These are phyloP conservation scores for Lactarius hengduanensis DNA, from an alignment of 768 basidiomycete genomes.

Conservation along the genomic window DNA sequence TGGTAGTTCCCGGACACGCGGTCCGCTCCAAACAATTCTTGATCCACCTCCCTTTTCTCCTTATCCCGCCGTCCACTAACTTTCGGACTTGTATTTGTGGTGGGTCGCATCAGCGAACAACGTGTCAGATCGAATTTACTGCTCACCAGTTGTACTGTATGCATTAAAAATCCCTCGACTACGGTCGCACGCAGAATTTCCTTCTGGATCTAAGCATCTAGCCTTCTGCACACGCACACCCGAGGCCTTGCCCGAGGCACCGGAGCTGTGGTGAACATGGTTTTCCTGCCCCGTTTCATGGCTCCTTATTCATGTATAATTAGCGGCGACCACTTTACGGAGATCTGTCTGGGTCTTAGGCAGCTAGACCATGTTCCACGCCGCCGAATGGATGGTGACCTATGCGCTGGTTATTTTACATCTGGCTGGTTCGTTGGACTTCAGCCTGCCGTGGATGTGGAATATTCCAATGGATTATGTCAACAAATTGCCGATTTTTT, in stretches of 20 bases:
- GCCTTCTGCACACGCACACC: not conserved
- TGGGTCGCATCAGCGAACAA: constrained; percentile 4
- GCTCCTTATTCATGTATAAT: not conserved
- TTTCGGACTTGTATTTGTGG: not conserved
- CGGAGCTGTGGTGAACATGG: not conserved
- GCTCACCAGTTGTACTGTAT: not conserved
- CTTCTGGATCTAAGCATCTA: constrained; percentile 2
- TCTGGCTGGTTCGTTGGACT: not conserved
- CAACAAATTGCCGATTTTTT: not conserved
- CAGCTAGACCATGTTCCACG: not conserved
- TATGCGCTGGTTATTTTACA: not conserved
- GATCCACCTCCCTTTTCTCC: not conserved
- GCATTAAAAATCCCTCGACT: not conserved
- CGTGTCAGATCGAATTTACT: not conserved
- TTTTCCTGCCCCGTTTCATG: not conserved
- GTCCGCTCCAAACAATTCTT: not conserved
- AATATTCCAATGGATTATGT: not conserved
- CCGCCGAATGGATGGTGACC: not conserved
- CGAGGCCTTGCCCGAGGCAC: not conserved
- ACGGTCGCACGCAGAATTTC: not conserved
- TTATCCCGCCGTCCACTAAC: not conserved
- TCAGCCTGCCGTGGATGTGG: not conserved
- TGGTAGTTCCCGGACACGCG: not conserved
- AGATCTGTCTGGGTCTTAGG: not conserved
- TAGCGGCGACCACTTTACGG: not conserved